phyloP scores from a whole-genome alignment of 805 yeast species.

The Cyberlindnera maclurae region DNA sequence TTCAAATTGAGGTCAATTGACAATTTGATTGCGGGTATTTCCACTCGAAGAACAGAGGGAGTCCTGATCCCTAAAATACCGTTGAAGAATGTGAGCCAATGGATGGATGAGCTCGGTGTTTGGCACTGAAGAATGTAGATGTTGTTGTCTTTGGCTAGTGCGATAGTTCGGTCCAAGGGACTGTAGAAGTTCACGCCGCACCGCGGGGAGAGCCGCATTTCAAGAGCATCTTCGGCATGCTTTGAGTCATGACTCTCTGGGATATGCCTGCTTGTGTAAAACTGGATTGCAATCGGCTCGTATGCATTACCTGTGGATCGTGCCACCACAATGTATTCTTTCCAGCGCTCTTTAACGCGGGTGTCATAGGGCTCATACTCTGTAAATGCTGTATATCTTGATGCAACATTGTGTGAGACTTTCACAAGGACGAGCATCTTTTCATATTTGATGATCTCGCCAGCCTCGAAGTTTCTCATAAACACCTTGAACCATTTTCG shows the following conservation, averaged over 20 bases:
- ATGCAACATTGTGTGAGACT: constrained; percentile 19
- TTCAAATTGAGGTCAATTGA: constrained; percentile 23
- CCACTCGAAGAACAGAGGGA: constrained; percentile 36
- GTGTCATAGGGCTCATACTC: constrained; percentile 49
- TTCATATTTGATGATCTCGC: constrained; percentile 60
- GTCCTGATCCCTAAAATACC: constrained; percentile 39
- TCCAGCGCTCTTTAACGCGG: constrained; percentile 65
- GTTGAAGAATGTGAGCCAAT: constrained; percentile 58
- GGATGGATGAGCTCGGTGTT: constrained; percentile 44
- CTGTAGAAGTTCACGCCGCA: constrained; percentile 51
- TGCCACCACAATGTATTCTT: constrained; percentile 68
- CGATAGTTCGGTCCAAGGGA: constrained; percentile 62
- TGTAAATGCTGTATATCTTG: constrained; percentile 29
- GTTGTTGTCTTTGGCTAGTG: constrained; percentile 31
- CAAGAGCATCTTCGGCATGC: constrained; percentile 20
- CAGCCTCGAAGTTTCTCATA: constrained; percentile 34
- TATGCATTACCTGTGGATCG: constrained; percentile 47
- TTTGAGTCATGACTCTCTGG: constrained; percentile 12
- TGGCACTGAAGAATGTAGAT: constrained; percentile 52
- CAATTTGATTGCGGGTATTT: constrained; percentile 33
- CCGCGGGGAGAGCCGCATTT: constrained; percentile 23
- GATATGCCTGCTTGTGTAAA: constrained; percentile 43
- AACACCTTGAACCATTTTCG: constrained; percentile 20
- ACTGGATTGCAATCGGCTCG: constrained; percentile 54
- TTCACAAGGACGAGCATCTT: constrained; percentile 64